Conservation (phyloP, 2,329 filamentous ascomycete species). For the Fonsecaea pedrosoi region DNA sequence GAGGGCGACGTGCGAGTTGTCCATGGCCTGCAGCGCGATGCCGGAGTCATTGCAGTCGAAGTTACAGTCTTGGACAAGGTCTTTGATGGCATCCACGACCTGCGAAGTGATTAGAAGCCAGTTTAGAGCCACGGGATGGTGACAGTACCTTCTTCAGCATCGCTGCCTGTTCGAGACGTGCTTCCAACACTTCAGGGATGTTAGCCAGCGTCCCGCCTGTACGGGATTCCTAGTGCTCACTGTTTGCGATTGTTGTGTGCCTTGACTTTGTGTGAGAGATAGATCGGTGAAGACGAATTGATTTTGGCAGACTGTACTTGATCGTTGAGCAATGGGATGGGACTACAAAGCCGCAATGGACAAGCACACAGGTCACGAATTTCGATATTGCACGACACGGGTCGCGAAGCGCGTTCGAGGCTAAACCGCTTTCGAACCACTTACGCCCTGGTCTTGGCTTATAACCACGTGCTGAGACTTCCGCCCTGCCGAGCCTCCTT, state of each 20-base stretch:
- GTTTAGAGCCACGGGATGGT: neutral
- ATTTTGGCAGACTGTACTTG: neutral
- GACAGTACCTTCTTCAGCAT: slow-evolving; percentile 85
- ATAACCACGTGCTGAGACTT: neutral
- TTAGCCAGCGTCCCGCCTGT: neutral
- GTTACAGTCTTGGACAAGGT: slow-evolving; percentile 99
- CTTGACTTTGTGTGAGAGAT: neutral
- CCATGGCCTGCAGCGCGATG: slow-evolving; percentile 98
- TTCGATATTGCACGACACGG: slow-evolving; percentile 1
- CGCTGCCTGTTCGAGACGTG: slow-evolving; percentile 91
- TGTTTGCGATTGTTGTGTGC: slow-evolving; percentile 9
- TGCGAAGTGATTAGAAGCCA: slow-evolving; percentile 47
- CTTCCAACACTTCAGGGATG: slow-evolving; percentile 79
- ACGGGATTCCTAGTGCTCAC: neutral
- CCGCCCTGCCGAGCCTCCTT: neutral
- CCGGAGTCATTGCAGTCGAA: slow-evolving; percentile 99
- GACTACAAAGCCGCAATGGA: neutral
- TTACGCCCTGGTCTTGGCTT: neutral
- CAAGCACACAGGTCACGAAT: neutral
- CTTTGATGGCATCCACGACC: slow-evolving; percentile 99
- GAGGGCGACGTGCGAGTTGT: slow-evolving; percentile 98
- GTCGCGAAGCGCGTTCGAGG: slow-evolving; percentile 6
- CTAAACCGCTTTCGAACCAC: slow-evolving; percentile 9
- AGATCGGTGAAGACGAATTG: neutral
- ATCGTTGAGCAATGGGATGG: neutral